A percentile compares a stretch with the other conserved stretches of the same genome.
These are phyloP conservation scores for Phytophthora pinifolia DNA, from an alignment of 352 stramenopile species.

Conservation along the genomic window DNA sequence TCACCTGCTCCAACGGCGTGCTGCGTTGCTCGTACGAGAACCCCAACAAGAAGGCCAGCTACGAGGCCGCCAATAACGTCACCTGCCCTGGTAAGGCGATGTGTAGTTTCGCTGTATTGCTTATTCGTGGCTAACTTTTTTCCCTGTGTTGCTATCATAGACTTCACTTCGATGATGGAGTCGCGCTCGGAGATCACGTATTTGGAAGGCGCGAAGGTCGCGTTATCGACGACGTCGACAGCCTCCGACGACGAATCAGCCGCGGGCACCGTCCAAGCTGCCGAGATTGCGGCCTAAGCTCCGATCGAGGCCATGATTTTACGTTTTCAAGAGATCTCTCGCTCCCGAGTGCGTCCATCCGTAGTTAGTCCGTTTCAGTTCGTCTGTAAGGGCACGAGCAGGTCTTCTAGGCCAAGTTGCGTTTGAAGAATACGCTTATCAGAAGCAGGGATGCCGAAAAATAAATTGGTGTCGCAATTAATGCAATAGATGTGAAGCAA, in stretches of 20 bases:
- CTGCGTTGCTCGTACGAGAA: conserved; percentile 65
- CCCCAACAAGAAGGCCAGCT: conserved; percentile 46
- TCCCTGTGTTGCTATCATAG: conserved; percentile 21
- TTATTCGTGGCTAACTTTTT: conserved; percentile 1
- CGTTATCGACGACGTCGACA: not conserved
- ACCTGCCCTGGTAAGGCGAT: conserved; percentile 47
- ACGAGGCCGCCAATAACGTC: conserved; percentile 38
- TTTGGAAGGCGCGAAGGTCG: conserved; percentile 38
- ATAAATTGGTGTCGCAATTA: too few relatives aligned
- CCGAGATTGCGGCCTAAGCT: conserved; percentile 18
- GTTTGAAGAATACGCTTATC: conserved; percentile 11
- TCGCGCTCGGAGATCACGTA: conserved; percentile 55
- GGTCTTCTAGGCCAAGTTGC: conserved; percentile 7
- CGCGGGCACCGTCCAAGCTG: conserved; percentile 37
- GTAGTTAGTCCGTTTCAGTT: conserved; percentile 21
- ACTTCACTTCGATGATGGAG: conserved; percentile 65
- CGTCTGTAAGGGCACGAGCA: conserved; percentile 15
- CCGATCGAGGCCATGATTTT: conserved; percentile 1
- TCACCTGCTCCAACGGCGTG: conserved; percentile 57
- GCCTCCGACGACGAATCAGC: conserved; percentile 9
- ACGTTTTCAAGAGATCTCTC: conserved; percentile 10
- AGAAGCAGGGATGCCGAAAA: too few relatives aligned
- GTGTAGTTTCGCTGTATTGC: not conserved
- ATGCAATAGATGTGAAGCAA: too few relatives aligned
- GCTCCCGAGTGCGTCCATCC: conserved; percentile 5